phyloP scores from a whole-genome alignment of 495 filamentous ascomycete genomes.

The Astrocystis sublimbata region DNA sequence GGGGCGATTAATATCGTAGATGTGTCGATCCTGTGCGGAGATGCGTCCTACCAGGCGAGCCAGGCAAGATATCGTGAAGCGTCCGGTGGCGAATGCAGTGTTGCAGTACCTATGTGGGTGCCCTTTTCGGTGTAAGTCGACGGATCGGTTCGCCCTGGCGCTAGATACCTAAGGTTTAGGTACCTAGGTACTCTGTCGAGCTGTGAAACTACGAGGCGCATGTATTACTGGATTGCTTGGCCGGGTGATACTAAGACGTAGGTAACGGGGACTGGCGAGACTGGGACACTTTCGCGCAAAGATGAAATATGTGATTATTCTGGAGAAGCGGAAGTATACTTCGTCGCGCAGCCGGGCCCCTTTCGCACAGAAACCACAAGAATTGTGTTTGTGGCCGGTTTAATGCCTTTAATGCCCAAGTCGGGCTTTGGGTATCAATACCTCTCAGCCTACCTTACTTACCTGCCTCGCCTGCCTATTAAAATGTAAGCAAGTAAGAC shows the following conservation, averaged over 20 bases:
- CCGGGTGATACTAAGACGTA: background rate
- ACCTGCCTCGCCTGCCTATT: background rate
- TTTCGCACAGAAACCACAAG: background rate
- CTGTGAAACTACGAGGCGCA: background rate
- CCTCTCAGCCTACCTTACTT: too few relatives aligned
- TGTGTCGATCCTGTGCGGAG: slow-evolving; percentile 6
- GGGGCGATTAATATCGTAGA: background rate
- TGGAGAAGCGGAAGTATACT: slow-evolving; percentile 2
- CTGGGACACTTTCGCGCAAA: slow-evolving; percentile 3
- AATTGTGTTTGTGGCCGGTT: slow-evolving; percentile 7
- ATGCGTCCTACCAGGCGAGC: too few relatives aligned
- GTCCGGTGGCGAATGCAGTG: slow-evolving; percentile 11
- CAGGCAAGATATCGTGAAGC: slow-evolving; percentile 8
- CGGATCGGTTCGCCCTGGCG: background rate
- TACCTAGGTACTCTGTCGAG: too few relatives aligned
- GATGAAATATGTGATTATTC: slow-evolving; percentile 4
- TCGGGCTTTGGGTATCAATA: slow-evolving; percentile 21
- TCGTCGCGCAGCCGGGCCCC: too few relatives aligned
- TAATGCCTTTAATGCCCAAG: slow-evolving; percentile 21
- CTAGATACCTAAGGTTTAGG: too few relatives aligned
- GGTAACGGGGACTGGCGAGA: slow-evolving; percentile 8
- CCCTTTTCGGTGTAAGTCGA: slow-evolving; percentile 17
- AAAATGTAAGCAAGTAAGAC: slow-evolving; percentile 10
- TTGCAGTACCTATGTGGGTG: background rate
- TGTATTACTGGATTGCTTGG: too few relatives aligned